Evolutionary conservation across 352 stramenopile genomes (phyloP), one percentile per base, ranked within the genome.

Genomic region (Phytophthora fragariae): DNA sequence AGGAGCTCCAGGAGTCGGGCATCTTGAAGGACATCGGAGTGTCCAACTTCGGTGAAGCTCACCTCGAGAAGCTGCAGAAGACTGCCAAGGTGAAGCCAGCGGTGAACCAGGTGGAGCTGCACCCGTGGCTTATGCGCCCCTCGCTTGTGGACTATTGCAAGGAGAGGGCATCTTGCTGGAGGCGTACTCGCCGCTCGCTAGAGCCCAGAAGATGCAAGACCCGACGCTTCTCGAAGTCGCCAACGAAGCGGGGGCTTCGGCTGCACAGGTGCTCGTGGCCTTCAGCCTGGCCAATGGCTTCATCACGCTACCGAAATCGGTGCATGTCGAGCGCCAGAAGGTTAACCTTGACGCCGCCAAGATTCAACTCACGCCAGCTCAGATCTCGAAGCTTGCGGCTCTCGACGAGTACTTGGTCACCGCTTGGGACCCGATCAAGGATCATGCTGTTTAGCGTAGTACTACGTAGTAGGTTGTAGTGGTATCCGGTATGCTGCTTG

Each of bases 11-110:
- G 15, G 27, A 68, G 2, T 57, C 82, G 24, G 92, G 93, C 0
- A 70, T 94, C 14, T 61, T 95, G 44, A 81, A 80, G 47, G 95
- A 95, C 57, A 95, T 97, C 65, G 93, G 94, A 41, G 91, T 98
- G 33, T 97, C 84, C 24, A 98, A 98, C 49, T 94, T 97, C 79
- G 73, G 86, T 2, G 70, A 91, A 17, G 80, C 75, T 10, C 93
- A 98, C 70, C 79, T 97, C 19, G 67, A 90, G 58, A 91, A 93
- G 57, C 65, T 98, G 0, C 79, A 92, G 56, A 71, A 84, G 58
- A 84, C 82, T 2, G 83, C 69, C 29, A 77, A 70, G 8, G 82
- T 84, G 21, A 89, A 85, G 55, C 88, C 89, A 0, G 85, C 86
- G 1, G 89, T 96, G 63, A 96, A 97, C 77, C 89, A 97, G 65